phyloP scores from a whole-genome alignment of 148 eudicot genomes.

The Vaccinium myrtillus region DNA sequence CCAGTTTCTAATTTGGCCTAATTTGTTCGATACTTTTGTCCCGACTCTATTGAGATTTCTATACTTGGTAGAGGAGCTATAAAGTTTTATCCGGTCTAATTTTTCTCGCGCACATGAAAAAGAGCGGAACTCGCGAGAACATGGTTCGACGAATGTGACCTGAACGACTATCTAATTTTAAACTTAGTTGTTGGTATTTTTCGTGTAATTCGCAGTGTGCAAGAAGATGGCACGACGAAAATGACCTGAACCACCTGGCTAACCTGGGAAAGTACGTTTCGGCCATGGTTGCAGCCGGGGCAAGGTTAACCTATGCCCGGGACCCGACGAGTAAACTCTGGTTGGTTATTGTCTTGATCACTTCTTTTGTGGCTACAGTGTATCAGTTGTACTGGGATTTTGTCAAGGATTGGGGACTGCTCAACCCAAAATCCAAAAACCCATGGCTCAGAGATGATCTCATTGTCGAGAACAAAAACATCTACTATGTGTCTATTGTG shows the following conservation, averaged over 20 bases:
- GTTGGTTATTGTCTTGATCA: conserved; percentile 62
- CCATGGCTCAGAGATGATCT: conserved; percentile 87
- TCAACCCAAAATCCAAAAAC: conserved; percentile 62
- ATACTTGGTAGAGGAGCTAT: too few relatives aligned
- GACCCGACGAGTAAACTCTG: conserved; percentile 41
- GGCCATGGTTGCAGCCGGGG: conserved; percentile 98
- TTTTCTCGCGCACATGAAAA: too few relatives aligned
- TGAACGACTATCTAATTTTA: background rate
- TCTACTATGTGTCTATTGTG: conserved; percentile 86
- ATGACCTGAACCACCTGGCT: conserved; percentile 55
- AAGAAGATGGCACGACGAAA: conserved; percentile 82
- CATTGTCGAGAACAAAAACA: conserved; percentile 65
- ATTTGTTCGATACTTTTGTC: background rate
- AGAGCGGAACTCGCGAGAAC: too few relatives aligned
- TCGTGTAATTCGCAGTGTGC: conserved; percentile 52
- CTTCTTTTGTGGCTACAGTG: conserved; percentile 73
- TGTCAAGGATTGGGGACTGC: conserved; percentile 91
- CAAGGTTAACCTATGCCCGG: conserved; percentile 65
- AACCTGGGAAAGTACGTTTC: conserved; percentile 96
- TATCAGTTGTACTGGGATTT: conserved; percentile 98
- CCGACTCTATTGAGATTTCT: too few relatives aligned
- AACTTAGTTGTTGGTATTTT: background rate
- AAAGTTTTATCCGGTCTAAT: too few relatives aligned
- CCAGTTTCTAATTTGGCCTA: background rate
- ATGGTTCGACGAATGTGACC: too few relatives aligned